phyloP scores from a whole-genome alignment of 768 basidiomycete genomes.

The Lentinula sp. region DNA sequence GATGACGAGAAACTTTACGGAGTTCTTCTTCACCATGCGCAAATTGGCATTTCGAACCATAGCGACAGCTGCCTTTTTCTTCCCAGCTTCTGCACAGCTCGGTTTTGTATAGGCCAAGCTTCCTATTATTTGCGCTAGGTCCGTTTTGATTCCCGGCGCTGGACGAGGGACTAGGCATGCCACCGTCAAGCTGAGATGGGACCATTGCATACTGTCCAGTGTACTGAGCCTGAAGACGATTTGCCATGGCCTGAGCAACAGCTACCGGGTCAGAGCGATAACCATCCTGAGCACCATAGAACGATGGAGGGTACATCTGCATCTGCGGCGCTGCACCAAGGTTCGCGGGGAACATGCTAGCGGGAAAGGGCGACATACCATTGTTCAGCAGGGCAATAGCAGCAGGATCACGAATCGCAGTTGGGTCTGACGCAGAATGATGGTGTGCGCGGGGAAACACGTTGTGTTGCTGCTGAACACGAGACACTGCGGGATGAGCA shows the following conservation, averaged over 20 bases:
- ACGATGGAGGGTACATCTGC: constrained; percentile 66
- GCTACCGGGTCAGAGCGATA: constrained; percentile 46
- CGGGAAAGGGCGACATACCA: constrained; percentile 50
- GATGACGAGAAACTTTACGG: constrained; percentile 78
- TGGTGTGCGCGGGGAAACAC: constrained; percentile 71
- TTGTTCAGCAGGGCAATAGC: constrained; percentile 57
- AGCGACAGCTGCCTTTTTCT: constrained; percentile 82
- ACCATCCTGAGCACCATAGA: constrained; percentile 55
- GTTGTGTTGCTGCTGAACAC: constrained; percentile 76
- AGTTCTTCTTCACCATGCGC: constrained; percentile 90
- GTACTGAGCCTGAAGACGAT: constrained; percentile 62
- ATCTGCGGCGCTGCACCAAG: constrained; percentile 38
- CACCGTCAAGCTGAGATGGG: constrained; percentile 26
- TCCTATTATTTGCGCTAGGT: constrained; percentile 88
- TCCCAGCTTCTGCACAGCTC: constrained; percentile 90
- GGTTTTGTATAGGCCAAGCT: constrained; percentile 87
- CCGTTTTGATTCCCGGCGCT: constrained; percentile 40
- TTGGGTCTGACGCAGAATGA: constrained; percentile 80
- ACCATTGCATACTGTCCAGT: constrained; percentile 38
- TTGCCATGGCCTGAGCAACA: constrained; percentile 43
- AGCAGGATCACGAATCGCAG: constrained; percentile 65
- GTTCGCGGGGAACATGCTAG: constrained; percentile 50
- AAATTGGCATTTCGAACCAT: constrained; percentile 87
- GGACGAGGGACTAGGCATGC: constrained; percentile 36
- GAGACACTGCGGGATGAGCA: constrained; percentile 60